Evolutionary conservation across 1,139 yeast species (phyloP).

Genomic region (Sugiyamaella grinbergsii): DNA sequence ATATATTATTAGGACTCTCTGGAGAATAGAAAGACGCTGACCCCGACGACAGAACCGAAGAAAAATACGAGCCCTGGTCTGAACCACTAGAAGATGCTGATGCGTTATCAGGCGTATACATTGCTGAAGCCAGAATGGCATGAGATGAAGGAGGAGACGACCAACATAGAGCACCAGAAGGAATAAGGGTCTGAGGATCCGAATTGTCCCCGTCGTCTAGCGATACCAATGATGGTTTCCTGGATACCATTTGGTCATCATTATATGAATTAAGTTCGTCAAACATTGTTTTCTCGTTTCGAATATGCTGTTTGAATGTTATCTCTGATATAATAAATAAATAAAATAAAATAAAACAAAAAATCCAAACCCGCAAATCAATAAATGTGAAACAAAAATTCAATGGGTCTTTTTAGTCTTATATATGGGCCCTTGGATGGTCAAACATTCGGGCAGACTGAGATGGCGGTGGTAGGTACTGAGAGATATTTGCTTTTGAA

Average conservation of each 20-base stretch:
- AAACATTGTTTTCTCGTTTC: too few relatives aligned
- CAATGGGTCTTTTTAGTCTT: too few relatives aligned
- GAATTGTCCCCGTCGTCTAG: slow-evolving; percentile 18
- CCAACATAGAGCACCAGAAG: slow-evolving; percentile 21
- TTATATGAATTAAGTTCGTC: slow-evolving; percentile 17
- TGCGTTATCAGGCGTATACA: slow-evolving; percentile 21
- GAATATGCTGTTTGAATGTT: too few relatives aligned
- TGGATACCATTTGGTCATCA: slow-evolving; percentile 21
- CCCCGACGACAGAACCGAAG: slow-evolving; percentile 25
- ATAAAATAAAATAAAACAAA: too few relatives aligned
- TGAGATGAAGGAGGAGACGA: slow-evolving; percentile 20
- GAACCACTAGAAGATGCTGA: slow-evolving; percentile 12
- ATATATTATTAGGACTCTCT: slow-evolving; percentile 17
- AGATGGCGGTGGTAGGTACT: not conserved
- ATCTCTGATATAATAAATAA: too few relatives aligned
- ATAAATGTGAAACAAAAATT: too few relatives aligned
- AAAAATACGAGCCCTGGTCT: slow-evolving; percentile 21
- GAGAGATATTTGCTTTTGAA: slow-evolving; percentile 12
- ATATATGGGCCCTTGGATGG: too few relatives aligned
- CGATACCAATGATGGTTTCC: slow-evolving; percentile 21
- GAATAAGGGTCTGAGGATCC: slow-evolving; percentile 20
- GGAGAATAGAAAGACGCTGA: slow-evolving; percentile 23
- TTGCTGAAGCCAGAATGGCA: slow-evolving; percentile 16
- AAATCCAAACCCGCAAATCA: too few relatives aligned
- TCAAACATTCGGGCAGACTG: too few relatives aligned